Conservation (phyloP, 1,139 yeast species). For the Lodderomyces jiufengensis region DNA sequence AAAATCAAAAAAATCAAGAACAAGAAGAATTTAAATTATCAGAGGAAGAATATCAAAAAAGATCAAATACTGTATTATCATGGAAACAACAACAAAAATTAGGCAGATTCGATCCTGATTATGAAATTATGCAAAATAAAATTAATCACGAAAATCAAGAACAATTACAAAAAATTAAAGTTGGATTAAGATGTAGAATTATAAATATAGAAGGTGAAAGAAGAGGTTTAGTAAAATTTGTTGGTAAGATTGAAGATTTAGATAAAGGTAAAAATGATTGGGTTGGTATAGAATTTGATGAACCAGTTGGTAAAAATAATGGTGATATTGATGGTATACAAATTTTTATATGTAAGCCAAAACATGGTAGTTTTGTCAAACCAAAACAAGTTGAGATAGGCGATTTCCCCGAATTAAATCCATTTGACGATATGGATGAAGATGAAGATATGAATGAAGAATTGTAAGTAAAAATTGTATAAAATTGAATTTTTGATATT, state of each 20-base stretch:
- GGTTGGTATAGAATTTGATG: slow-evolving; percentile 50
- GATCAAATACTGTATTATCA: slow-evolving; percentile 60
- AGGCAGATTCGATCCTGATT: slow-evolving; percentile 69
- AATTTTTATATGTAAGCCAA: slow-evolving; percentile 33
- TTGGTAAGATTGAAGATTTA: slow-evolving; percentile 65
- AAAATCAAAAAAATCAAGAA: no score
- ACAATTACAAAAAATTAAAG: slow-evolving; percentile 19
- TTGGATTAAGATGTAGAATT: slow-evolving; percentile 40
- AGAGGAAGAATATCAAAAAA: slow-evolving; percentile 63
- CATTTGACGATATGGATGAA: slow-evolving; percentile 41
- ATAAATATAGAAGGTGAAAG: slow-evolving; percentile 51
- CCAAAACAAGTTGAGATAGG: slow-evolving; percentile 52
- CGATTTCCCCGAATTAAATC: slow-evolving; percentile 46
- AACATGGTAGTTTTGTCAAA: slow-evolving; percentile 50
- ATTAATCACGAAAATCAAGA: slow-evolving; percentile 17
- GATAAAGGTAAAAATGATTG: slow-evolving; percentile 43
- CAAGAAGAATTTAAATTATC: slow-evolving; percentile 48
- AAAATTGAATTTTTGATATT: no score
- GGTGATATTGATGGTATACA: slow-evolving; percentile 34
- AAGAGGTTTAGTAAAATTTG: slow-evolving; percentile 61
- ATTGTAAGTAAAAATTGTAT: slow-evolving; percentile 1
- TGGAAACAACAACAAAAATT: slow-evolving; percentile 71
- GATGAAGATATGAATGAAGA: slow-evolving; percentile 11
- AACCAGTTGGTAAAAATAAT: slow-evolving; percentile 46
- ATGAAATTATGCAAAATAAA: slow-evolving; percentile 21